Base-by-base conservation (phyloP, 371 early-diverging fungal species). In the Choanephora cucurbitarum region DNA sequence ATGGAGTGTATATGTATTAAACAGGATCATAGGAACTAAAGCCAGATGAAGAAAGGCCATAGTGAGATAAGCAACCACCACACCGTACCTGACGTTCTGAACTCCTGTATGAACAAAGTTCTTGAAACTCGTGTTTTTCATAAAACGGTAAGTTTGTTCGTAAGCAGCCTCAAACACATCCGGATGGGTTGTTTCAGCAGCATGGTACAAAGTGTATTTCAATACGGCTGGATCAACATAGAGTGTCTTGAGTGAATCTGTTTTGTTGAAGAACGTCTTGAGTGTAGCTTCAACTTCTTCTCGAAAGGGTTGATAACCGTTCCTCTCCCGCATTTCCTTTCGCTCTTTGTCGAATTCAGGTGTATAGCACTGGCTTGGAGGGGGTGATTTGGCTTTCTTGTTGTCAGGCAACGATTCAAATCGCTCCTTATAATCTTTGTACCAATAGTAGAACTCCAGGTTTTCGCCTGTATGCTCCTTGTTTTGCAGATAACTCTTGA, bases 381-480 rank as follows among this genome's bases (percentile, higher is more conserved):
- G 52, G 1, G 58, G 58, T 15, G 63, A 57, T 45, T 48, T 47
- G 0, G 21, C 42, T 22, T 57, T 46, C 17, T 60, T 44, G 1
- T 34, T 41, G 6, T 44, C 49, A 13, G 66, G 46, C 9, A 66
- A 24, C 1, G 42, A 43, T 31, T 34, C 39, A 41, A 60, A 66
- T 23, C 60, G 39, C 6, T 32, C 19, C 24, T 61, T 52, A 40
- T 66, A 66, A 18, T 47, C 57, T 32, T 52, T 32, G 28, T 56
- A 60, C 66, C 66, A 66, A 17, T 44, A 56, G 22, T 60, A 52
- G 41, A 66, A 66, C 8, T 66, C 66, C 9, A 66, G 44, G 22
- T 66, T 66, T 42, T 66, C 58, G n/a, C 46, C 52, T 15, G 61
- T 42, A 28, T 66, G 60, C 24, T 66, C 66, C 23, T 60, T 66